These are phyloP conservation scores for Daedalea quercina DNA, from an alignment of 768 basidiomycete genomes.

Conservation along the genomic window DNA sequence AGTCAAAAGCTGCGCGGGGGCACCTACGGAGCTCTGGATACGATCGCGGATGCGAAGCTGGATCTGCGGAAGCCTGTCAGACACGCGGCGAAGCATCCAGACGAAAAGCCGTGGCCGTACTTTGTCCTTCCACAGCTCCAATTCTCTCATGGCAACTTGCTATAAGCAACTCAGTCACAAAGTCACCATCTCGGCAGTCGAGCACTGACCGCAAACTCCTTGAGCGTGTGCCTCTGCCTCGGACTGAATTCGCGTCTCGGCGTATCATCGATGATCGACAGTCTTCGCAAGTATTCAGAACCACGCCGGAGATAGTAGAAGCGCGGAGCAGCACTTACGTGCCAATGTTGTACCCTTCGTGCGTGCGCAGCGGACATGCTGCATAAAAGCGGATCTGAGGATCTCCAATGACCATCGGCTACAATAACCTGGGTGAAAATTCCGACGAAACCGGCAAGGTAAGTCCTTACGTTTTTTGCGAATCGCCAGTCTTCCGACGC, in stretches of 20 bases:
- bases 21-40: slow-evolving; percentile 79
- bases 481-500: slow-evolving; percentile 84
- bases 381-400: slow-evolving; percentile 86
- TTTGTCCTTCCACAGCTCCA: slow-evolving; percentile 95
- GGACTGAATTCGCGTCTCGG: slow-evolving; percentile 84
- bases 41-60: slow-evolving; percentile 86
- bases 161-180: slow-evolving; percentile 7
- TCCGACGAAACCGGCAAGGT: not conserved
- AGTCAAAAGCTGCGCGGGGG: not conserved
- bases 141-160: slow-evolving; percentile 89
- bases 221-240: slow-evolving; percentile 83
- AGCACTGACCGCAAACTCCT: slow-evolving; percentile 72
- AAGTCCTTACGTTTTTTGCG: slow-evolving; percentile 58
- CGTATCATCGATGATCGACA: slow-evolving; percentile 80
- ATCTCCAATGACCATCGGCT: slow-evolving; percentile 66
- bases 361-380: slow-evolving; percentile 82
- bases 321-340: slow-evolving; percentile 37
- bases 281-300: slow-evolving; percentile 27
- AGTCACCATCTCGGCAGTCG: too few species aligned
- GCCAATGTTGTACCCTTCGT: slow-evolving; percentile 88
- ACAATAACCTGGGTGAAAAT: slow-evolving; percentile 2
- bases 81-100: not conserved
- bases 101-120: slow-evolving; percentile 31
- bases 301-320: too few species aligned
- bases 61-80: slow-evolving; percentile 40